Base-by-base conservation (phyloP, 2,329 filamentous ascomycete species). In the Arthrobotrys iridis region DNA sequence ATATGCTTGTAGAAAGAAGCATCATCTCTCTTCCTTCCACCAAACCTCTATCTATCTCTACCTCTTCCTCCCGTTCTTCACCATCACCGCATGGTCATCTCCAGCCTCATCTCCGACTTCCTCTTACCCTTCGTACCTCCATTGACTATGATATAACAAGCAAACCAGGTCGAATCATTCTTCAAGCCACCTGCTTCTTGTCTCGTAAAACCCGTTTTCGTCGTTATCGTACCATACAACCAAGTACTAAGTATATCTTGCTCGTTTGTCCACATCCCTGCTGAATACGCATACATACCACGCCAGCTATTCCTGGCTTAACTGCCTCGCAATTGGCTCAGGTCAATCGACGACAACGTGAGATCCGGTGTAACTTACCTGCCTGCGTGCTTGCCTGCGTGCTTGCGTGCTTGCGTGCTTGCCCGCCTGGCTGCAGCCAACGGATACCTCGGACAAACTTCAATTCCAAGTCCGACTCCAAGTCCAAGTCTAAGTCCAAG, bases 251-350 rank as follows among this genome's bases (percentile, higher is more conserved):
- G 26, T 35, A 35, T 55, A 66, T 71, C 24, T 43, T 60, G 43
- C 30, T 73, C 60, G 48, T 57, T 66, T 72, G 37, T 28, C 26
- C 46, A 33, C 18, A 55, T 18, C 66, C 66, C 59, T 64, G 48
- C 26, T 58, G 50, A 74, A 59, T 52, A 59, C 60, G 68, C 68
- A 65, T 26, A 50, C 41, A 43, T 15, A 26, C 37, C 41, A 15
- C 35, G 45, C 58, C 58, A 58, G 55, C 60, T 63, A 66, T 74
- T 73, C 60, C 62, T 66, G 70, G 70, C 37, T 40, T 70, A 50
- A 52, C 45, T 22, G 52, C 60, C 57, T 55, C 45, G 62, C 59
- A 48, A 62, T 64, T 62, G 59, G 68, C 30, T 43, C 45, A 46
- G 52, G 30, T 24, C 30, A 50, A 62, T 46, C 59, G 58, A 65